phyloP scores from a whole-genome alignment of 805 yeast genomes.

The Saccharomycopsis guyanensis region DNA sequence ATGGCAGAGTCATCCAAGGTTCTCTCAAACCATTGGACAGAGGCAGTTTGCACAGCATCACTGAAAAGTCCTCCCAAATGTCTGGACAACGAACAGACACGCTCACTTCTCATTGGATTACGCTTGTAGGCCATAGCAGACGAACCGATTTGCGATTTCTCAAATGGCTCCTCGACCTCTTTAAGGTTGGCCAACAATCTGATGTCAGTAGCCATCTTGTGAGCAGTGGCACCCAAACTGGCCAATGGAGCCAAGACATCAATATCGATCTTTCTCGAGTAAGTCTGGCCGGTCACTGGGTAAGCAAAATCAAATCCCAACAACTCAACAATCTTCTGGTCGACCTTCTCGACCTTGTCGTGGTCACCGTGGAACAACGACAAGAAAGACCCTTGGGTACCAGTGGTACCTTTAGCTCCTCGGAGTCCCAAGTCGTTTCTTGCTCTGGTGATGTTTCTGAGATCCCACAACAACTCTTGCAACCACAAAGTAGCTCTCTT shows the following conservation, averaged over 20 bases:
- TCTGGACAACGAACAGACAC: slow-evolving; percentile 97
- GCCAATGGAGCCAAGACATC: slow-evolving; percentile 90
- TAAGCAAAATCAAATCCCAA: slow-evolving; percentile 91
- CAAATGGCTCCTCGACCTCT: slow-evolving; percentile 97
- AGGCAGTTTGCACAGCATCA: slow-evolving; percentile 94
- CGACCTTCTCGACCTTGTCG: slow-evolving; percentile 89
- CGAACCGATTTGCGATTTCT: slow-evolving; percentile 96
- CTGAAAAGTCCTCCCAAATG: slow-evolving; percentile 86
- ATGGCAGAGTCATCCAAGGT: slow-evolving; percentile 97
- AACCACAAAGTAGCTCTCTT: slow-evolving; percentile 97
- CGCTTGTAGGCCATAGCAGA: slow-evolving; percentile 99
- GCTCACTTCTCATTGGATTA: slow-evolving; percentile 98
- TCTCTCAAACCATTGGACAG: slow-evolving; percentile 99
- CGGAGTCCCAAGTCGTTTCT: slow-evolving; percentile 93
- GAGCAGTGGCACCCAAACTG: slow-evolving; percentile 92
- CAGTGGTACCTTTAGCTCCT: slow-evolving; percentile 99
- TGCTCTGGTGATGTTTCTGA: slow-evolving; percentile 91
- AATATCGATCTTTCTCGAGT: slow-evolving; percentile 94
- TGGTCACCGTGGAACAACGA: slow-evolving; percentile 95
- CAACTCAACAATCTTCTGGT: slow-evolving; percentile 84
- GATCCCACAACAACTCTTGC: slow-evolving; percentile 96
- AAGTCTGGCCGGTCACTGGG: slow-evolving; percentile 99
- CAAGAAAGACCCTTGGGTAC: slow-evolving; percentile 96
- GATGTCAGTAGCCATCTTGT: slow-evolving; percentile 95
- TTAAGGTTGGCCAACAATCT: slow-evolving; percentile 93